Percentiles rank a stretch among this genome's conserved stretches.
Evolutionary conservation across 768 basidiomycete genomes (phyloP).

Genomic region (Naganishia kalamii): DNA sequence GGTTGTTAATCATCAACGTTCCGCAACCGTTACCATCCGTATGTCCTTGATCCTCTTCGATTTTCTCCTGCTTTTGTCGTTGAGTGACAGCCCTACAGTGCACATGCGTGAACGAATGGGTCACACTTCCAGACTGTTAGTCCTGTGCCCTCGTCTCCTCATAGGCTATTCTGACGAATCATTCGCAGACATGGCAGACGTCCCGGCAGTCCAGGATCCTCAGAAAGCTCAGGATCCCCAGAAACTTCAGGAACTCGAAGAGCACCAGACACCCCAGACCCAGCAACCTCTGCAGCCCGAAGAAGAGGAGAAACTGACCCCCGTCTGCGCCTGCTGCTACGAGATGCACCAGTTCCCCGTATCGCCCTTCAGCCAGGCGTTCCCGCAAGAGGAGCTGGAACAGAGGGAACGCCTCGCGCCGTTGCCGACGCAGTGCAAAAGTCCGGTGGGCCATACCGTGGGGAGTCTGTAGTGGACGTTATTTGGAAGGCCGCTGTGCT

Average conservation of each 20-base stretch:
- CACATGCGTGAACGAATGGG: constrained; percentile 4
- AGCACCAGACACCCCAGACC: too few relatives aligned
- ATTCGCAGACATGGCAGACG: neutral
- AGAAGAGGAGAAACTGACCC: too few relatives aligned
- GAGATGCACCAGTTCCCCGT: neutral
- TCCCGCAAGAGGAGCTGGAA: neutral
- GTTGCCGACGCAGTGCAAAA: neutral
- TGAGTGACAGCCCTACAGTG: neutral
- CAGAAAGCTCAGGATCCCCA: neutral
- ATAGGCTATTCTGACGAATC: too few relatives aligned
- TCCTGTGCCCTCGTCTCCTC: neutral
- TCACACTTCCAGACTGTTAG: constrained; percentile 16
- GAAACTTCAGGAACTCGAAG: too few relatives aligned
- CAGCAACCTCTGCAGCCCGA: too few relatives aligned
- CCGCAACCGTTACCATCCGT: constrained; percentile 6
- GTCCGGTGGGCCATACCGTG: neutral
- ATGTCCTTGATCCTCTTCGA: neutral
- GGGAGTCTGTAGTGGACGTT: neutral
- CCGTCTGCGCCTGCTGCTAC: constrained; percentile 6
- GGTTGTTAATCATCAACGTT: neutral
- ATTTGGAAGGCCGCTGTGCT: too few relatives aligned
- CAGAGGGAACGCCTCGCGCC: neutral
- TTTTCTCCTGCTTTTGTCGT: neutral
- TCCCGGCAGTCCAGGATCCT: neutral
- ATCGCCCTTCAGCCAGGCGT: constrained; percentile 1